Evolutionary conservation across 2,329 filamentous ascomycete species (phyloP).

Genomic region (Clarireedia homoeocarpa): DNA sequence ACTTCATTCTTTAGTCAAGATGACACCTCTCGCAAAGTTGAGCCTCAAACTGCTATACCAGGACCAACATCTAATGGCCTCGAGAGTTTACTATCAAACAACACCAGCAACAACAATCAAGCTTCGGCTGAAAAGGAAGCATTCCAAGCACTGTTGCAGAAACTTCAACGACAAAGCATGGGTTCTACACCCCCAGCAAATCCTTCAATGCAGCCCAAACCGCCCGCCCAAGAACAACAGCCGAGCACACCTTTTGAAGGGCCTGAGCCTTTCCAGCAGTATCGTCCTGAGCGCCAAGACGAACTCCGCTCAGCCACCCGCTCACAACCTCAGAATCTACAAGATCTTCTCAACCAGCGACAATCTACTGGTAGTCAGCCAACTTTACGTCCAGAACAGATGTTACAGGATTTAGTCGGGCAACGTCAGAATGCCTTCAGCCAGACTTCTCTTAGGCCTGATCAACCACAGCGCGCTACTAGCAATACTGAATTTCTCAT

Average conservation of each 20-base stretch:
- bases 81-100: constrained; percentile 17
- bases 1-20: constrained; percentile 71
- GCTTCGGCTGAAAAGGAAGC: constrained; percentile 68
- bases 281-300: constrained; percentile 26
- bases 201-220: constrained; percentile 24
- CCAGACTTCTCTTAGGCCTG: constrained; percentile 40
- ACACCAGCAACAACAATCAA: constrained; percentile 12
- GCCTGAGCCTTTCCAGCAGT: constrained; percentile 35
- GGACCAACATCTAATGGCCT: constrained; percentile 23
- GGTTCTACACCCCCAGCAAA: constrained; percentile 36
- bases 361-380: constrained; percentile 32
- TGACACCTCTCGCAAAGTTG: constrained; percentile 38
- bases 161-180: constrained; percentile 56
- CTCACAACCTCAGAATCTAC: constrained; percentile 33
- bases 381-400: constrained; percentile 46
- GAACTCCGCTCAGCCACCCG: constrained; percentile 19
- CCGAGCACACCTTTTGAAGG: constrained; percentile 38
- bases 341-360: constrained; percentile 45
- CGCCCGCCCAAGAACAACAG: constrained; percentile 37
- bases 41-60: constrained; percentile 39
- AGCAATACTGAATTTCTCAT: constrained; percentile 77
- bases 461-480: constrained; percentile 36
- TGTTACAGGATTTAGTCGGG: constrained; percentile 52
- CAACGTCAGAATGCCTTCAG: constrained; percentile 50
- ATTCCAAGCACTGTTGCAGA: constrained; percentile 73